Conservation (phyloP, 1,284 basidiomycete species). For the Ganoderma lingzhi region DNA sequence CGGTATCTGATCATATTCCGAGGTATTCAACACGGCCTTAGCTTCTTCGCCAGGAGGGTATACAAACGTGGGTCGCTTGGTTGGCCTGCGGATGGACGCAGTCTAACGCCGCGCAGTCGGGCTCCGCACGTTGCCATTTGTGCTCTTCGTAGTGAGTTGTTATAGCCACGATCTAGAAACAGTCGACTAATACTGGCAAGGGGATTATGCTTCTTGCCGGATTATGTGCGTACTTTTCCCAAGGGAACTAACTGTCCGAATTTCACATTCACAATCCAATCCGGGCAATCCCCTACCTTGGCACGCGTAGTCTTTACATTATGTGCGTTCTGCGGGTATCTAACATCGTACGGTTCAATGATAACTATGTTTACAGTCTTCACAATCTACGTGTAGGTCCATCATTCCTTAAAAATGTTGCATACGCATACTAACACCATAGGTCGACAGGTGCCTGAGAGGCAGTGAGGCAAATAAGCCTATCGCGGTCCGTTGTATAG, state of each 20-base stretch:
- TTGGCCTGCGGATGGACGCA: neutral
- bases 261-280: neutral
- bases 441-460: neutral
- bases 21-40: neutral
- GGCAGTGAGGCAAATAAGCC: neutral
- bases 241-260: too few species aligned
- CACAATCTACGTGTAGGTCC: neutral
- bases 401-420: neutral
- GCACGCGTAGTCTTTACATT: neutral
- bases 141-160: neutral
- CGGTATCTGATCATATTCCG: neutral
- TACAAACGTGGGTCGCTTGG: constrained; percentile 7
- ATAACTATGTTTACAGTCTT: neutral
- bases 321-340: neutral
- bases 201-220: neutral
- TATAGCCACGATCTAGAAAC: neutral
- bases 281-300: neutral
- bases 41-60: constrained; percentile 14
- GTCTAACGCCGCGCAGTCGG: neutral
- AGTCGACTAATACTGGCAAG: neutral
- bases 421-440: neutral
- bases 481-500: neutral
- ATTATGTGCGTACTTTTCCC: neutral
- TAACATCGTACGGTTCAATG: neutral
- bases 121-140: neutral